Evolutionary conservation across 306 rosid genomes (phyloP), one percentile per base, ranked within the genome.

Genomic region (Hippophae tibetana): DNA sequence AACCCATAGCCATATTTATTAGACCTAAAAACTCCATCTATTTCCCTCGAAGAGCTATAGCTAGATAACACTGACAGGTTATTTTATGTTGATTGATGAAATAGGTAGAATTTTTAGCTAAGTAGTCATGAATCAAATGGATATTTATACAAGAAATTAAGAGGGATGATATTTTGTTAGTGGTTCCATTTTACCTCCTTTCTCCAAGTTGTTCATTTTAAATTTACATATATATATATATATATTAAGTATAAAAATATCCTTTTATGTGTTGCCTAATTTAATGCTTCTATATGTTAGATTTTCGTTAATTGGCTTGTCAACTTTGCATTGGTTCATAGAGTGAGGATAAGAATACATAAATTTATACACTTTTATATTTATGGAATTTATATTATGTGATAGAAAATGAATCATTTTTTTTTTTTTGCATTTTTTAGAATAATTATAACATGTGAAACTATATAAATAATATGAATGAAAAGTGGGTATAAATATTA

Each of bases 101-200:
- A 10, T 5, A 12, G 5, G 6, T 11, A 7, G 31, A 14, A 13
- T 13, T 9, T 10, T 42, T 3, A 12, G 38, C 62, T 8, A 61
- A 13, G 40, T 51, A 51, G 58, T 31, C 4, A 10, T 40, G 55
- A 56, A 67, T 51, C 11, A 10, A 53, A 47, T 10, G 47, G 63
- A 70, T 79, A 79, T 83, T 79, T 79, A 83, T 83, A 76, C 77
- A 42, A 56, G 6, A 48, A 60, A 42, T 40, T 27, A 6, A 1
- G 10, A 6, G 12, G 52, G 41, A 38, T 57, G 10, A 56, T 65
- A 75, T 26, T 67, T 54, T 69, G 69, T 57, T 71, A 60, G 74
- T 72, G 1, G 31, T 68, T 81, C 78, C 79, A 78, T 31, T 31
- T 31, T 2, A 31, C 38, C 38, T 31, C 5, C 38, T 31, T 31